Percentiles rank a stretch among this genome's conserved stretches.
Conservation (phyloP, 495 filamentous ascomycete genomes). For the Pyrenopolyporus hunteri region DNA sequence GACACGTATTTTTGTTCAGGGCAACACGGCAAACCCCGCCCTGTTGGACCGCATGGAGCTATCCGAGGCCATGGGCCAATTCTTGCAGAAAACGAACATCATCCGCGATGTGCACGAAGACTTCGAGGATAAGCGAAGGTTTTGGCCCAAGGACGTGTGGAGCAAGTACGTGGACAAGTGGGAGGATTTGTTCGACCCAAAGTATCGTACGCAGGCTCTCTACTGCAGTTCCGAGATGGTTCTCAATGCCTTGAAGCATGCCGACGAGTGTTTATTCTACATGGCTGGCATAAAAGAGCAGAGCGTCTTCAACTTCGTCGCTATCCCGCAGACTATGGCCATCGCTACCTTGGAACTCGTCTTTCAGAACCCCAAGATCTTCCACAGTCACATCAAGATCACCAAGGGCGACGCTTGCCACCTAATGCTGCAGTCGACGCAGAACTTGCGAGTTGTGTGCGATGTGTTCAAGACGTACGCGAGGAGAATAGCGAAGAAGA, state of each 20-base stretch:
- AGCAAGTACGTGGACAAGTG: constrained; percentile 89
- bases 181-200: constrained; percentile 84
- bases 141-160: constrained; percentile 97
- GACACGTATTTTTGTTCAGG: constrained; percentile 89
- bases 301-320: constrained; percentile 99
- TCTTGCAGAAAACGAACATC: constrained; percentile 98
- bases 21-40: constrained; percentile 83
- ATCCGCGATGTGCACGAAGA: constrained; percentile 95
- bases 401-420: constrained; percentile 92
- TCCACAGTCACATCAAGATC: constrained; percentile 91
- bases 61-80: constrained; percentile 94
- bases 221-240: constrained; percentile 96
- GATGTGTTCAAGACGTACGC: constrained; percentile 77
- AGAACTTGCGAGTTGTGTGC: constrained; percentile 81
- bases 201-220: constrained; percentile 79
- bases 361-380: constrained; percentile 90
- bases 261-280: constrained; percentile 94
- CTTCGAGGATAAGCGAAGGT: constrained; percentile 80
- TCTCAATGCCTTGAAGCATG: constrained; percentile 82
- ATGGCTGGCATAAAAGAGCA: constrained; percentile 95
- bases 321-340: constrained; percentile 98
- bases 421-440: constrained; percentile 89
- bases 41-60: constrained; percentile 78
- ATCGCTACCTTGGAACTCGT: constrained; percentile 91
- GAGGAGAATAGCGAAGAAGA: constrained; percentile 89